These are phyloP conservation scores for Solanum tarijense DNA, from an alignment of 257 asterid species.

Conservation along the genomic window DNA sequence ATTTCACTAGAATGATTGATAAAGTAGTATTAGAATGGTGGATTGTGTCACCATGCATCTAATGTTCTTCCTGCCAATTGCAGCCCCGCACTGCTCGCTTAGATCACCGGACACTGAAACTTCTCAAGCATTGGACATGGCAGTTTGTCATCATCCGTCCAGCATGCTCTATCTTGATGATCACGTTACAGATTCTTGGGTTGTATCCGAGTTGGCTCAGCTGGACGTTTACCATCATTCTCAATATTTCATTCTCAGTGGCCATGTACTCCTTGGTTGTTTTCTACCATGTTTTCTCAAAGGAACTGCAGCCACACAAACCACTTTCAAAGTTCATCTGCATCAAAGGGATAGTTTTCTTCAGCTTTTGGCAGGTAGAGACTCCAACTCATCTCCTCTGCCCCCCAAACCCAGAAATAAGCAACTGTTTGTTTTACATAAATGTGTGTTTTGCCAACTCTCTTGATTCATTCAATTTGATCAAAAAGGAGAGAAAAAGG, in stretches of 20 bases:
- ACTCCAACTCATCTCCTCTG: background rate
- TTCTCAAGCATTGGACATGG: constrained; percentile 80
- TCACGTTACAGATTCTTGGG: constrained; percentile 51
- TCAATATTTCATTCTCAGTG: constrained; percentile 54
- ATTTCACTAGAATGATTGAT: background rate
- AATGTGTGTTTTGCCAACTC: background rate
- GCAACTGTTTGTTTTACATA: background rate
- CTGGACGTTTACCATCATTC: constrained; percentile 65
- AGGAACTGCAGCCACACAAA: constrained; percentile 75
- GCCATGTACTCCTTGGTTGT: constrained; percentile 82
- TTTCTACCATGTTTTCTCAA: constrained; percentile 77
- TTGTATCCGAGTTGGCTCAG: constrained; percentile 77
- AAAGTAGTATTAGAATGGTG: background rate
- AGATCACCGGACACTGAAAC: constrained; percentile 54
- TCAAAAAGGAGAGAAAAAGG: background rate
- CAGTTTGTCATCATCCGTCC: constrained; percentile 88
- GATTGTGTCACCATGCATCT: background rate
- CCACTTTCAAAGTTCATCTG: constrained; percentile 86
- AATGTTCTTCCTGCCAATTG: constrained; percentile 8
- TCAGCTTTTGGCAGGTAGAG: constrained; percentile 93
- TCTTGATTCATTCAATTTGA: background rate
- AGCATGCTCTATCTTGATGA: constrained; percentile 63
- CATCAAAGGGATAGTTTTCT: constrained; percentile 84
- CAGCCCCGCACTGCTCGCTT: constrained; percentile 64
- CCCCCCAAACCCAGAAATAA: background rate